Base-by-base conservation (phyloP, 495 filamentous ascomycete genomes). In the Aspergillus sparsus region DNA sequence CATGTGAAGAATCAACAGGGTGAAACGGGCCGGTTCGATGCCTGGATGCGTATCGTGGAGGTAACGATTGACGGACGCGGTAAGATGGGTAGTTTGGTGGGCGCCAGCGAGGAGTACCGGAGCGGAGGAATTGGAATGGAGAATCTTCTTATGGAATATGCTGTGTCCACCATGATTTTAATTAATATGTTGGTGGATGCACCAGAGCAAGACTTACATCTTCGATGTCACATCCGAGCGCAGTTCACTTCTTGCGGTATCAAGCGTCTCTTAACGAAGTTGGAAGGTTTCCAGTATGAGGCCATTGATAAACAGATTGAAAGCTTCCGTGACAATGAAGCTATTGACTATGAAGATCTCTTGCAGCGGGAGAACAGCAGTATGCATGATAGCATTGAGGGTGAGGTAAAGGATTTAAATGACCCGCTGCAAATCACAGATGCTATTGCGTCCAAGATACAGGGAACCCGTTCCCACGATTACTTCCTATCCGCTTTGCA, bases 101-200 rank as follows among this genome's bases (percentile, higher is more conserved):
- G 94, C 50, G 94, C 94, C 7, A 96, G 92, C 65, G 95, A 98
- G 68, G 94, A 98, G 76, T 89, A 97, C 61, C 90, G 94, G 68
- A 96, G 90, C 73, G 94, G 95, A 55, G 94, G 94, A 54, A 96
- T 97, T 71, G 94, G 95, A 72, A 95, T 98, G 91, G 94, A 98
- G 82, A 98, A 97, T 68, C 83, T 96, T 50, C 83, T 98, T 12
- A 98, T 98, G 94, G 94, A 98, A 82, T 98, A 98, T 68, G 95
- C 92, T 10, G 91, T 98, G 50, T 91, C 95, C 12, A 93, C 93
- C 7, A 84, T 98, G 73, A 90, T 98, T 65, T 79, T 98, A 64
- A 87, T 98, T 76, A 98, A 98, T 70, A 97, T 96, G 87, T 81
- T 98, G 66, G 88, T 98, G 57, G 93, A 97, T 71, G 92, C 93